A percentile compares a stretch with the other conserved stretches of the same genome.
Evolutionary conservation across 768 basidiomycete genomes (phyloP).

Genomic region (Brasilioporus rufonigricans): DNA sequence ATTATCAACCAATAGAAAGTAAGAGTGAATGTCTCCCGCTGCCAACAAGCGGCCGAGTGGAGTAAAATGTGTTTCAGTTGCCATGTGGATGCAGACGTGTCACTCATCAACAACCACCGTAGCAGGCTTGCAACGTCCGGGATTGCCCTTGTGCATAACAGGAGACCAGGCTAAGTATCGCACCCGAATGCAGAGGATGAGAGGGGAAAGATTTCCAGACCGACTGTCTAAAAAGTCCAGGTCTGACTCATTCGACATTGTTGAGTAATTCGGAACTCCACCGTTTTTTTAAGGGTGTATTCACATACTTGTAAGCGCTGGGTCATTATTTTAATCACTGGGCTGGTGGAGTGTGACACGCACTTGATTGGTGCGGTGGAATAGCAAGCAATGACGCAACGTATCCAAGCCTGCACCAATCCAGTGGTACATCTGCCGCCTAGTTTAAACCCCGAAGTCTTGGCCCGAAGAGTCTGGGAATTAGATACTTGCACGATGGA

Average conservation of each 20-base stretch:
- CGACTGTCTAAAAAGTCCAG: not conserved
- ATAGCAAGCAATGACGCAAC: not conserved
- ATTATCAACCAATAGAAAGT: conserved; percentile 7
- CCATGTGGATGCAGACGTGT: conserved; percentile 4
- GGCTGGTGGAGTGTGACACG: not conserved
- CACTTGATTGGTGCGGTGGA: not conserved
- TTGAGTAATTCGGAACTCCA: not conserved
- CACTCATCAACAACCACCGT: not conserved
- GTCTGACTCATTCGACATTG: not conserved
- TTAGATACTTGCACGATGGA: too few species aligned
- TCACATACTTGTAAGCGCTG: not conserved
- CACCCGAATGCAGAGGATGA: not conserved
- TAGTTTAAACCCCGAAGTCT: not conserved
- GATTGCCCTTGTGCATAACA: not conserved
- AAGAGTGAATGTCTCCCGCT: not conserved
- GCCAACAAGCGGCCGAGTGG: conserved; percentile 20
- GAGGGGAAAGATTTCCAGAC: not conserved
- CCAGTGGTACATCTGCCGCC: not conserved
- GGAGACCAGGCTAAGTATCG: not conserved
- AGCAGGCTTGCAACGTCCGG: not conserved
- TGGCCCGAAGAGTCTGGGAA: not conserved
- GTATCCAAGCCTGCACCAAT: not conserved
- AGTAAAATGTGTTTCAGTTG: conserved; percentile 21
- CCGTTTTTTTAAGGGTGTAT: not conserved
- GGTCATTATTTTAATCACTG: not conserved